These are phyloP conservation scores for Decorospora gaudefroyi DNA, from an alignment of 2,329 filamentous ascomycete species.

Conservation along the genomic window DNA sequence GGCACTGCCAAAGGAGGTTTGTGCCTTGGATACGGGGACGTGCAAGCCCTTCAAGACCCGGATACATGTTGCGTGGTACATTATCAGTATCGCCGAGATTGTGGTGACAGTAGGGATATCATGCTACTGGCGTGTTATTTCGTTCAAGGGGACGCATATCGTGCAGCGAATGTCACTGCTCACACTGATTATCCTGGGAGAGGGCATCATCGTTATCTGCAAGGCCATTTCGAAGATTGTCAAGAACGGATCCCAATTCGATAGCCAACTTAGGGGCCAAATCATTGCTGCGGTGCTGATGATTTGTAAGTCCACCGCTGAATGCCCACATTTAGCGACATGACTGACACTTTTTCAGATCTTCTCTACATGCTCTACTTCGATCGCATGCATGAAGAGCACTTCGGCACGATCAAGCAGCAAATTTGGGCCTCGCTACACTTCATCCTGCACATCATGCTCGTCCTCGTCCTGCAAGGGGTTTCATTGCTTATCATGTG, in stretches of 20 bases:
- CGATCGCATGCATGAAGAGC: constrained; percentile 36
- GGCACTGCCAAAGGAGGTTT: constrained; percentile 27
- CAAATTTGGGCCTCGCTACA: constrained; percentile 41
- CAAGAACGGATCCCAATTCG: constrained; percentile 37
- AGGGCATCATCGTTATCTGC: constrained; percentile 48
- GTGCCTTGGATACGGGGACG: not conserved
- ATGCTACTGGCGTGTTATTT: constrained; percentile 41
- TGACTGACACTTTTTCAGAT: constrained; percentile 10
- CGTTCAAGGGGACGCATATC: constrained; percentile 48
- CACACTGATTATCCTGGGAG: constrained; percentile 48
- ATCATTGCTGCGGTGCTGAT: constrained; percentile 42
- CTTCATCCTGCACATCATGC: constrained; percentile 40
- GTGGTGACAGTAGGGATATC: constrained; percentile 39
- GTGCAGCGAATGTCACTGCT: constrained; percentile 47
- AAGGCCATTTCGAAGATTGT: constrained; percentile 44
- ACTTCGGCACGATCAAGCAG: constrained; percentile 43
- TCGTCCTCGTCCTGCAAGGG: constrained; percentile 30
- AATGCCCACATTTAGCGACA: not conserved
- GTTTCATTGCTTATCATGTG: constrained; percentile 43
- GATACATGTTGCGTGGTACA: constrained; percentile 45
- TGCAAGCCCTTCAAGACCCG: constrained; percentile 6
- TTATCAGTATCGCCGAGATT: constrained; percentile 45
- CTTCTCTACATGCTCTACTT: constrained; percentile 46
- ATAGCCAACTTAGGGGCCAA: constrained; percentile 35
- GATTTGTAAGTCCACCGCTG: constrained; percentile 21